phyloP scores from a whole-genome alignment of 2,329 filamentous ascomycete genomes.

The Metarhizium brunneum region DNA sequence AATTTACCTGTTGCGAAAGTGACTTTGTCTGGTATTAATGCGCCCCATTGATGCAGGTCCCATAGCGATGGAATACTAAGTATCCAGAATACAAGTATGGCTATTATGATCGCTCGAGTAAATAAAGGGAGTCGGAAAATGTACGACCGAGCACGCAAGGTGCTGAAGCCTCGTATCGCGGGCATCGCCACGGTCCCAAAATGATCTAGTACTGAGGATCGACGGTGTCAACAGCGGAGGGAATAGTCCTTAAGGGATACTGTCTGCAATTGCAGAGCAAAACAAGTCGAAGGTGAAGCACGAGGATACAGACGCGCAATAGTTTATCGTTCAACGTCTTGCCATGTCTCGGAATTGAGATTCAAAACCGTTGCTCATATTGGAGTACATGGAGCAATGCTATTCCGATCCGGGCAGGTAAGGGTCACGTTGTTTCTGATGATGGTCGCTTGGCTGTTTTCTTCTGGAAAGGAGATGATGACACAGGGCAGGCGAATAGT shows the following conservation, averaged over 20 bases:
- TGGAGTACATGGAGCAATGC: neutral
- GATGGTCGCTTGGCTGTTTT: no score
- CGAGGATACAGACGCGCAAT: neutral
- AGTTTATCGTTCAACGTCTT: neutral
- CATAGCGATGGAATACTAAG: constrained; percentile 60
- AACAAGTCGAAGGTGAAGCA: neutral
- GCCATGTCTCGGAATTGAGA: neutral
- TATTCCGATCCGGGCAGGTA: neutral
- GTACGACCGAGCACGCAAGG: constrained; percentile 68
- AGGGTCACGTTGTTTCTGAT: no score
- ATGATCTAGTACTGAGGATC: neutral
- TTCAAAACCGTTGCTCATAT: neutral
- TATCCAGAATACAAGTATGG: constrained; percentile 56
- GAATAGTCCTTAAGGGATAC: neutral
- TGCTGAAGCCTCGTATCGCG: constrained; percentile 48
- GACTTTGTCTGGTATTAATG: constrained; percentile 69
- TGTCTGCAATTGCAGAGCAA: neutral
- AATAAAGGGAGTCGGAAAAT: constrained; percentile 78
- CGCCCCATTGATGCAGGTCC: constrained; percentile 68
- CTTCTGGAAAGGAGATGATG: no score
- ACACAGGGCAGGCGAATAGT: neutral
- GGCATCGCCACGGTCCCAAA: constrained; percentile 5
- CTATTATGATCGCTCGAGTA: constrained; percentile 59
- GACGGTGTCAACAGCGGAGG: neutral
- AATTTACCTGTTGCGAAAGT: constrained; percentile 55